Base-by-base conservation (phyloP, 192 early-diverging fungal genomes). In the Rhizoclosmatium globosum region DNA sequence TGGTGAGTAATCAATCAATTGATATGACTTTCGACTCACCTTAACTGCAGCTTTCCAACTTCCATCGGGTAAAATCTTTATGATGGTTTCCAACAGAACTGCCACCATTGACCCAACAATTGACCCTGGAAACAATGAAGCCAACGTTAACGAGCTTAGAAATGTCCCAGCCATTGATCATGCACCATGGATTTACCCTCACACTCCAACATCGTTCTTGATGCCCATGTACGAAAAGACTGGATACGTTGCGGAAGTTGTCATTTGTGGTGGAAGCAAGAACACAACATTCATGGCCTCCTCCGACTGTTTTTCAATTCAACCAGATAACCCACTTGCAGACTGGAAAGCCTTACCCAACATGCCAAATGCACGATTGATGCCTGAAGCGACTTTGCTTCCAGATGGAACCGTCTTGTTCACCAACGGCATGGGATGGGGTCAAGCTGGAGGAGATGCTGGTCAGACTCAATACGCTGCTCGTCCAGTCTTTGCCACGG, bases 381-480 rank as follows among this genome's bases (percentile, higher is more conserved):
- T 85, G 84, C 74, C 76, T 39, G 84, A 85, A 43, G 47, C 70
- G 0, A 74, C 81, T 7, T 19, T 85, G 3, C 56, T 85, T 38
- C 82, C 84, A 78, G 83, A 85, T 56, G 84, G 82, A 39, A 80
- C 53, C 19, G 64, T 85, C 19, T 71, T 85, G 50, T 65, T 68
- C 46, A 70, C 62, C 31, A 85, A 85, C 70, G 84, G 84, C 39
- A 64, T 65, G 7, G n/a, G 43, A 15, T 82, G 71, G 56, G 84
- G 84, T 42, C 65, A 65, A 45, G 82, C 84, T 43, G 84, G 84
- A 23, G 84, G 84, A 41, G 64, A 85, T 47, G 66, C 48, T 2
- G 84, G 84, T 45, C 61, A 83, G 67, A 69, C 48, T 3, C 17
- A 74, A 21, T 79, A 81, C 64, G 84, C 82, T 42, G n/a, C 48